phyloP scores from a whole-genome alignment of 2,329 filamentous ascomycete species.

The Ceratocystis ficicola region DNA sequence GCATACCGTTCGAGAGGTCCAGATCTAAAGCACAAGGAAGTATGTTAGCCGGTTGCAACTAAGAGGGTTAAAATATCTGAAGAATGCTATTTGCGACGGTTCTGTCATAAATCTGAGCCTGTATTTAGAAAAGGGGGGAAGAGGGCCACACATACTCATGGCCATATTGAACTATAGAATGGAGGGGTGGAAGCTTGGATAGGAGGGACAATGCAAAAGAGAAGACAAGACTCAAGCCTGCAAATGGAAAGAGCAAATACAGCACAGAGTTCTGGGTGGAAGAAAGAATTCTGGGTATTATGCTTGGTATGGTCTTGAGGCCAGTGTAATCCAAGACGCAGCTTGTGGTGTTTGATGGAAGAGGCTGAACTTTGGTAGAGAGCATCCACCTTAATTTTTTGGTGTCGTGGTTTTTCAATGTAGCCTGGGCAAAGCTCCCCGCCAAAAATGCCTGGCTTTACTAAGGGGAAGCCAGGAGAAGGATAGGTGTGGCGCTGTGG shows the following conservation, averaged over 20 bases:
- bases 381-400: conserved; percentile 21
- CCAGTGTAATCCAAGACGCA: conserved; percentile 11
- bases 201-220: conserved; percentile 13
- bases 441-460: conserved; percentile 14
- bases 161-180: conserved; percentile 29
- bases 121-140: conserved; percentile 1
- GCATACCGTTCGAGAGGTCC: conserved; percentile 69
- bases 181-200: conserved; percentile 19
- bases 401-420: conserved; percentile 22
- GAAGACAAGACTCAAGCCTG: conserved; percentile 11
- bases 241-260: not conserved
- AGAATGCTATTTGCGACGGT: not conserved
- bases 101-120: not conserved
- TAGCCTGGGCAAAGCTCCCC: conserved; percentile 20
- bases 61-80: not conserved
- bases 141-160: conserved; percentile 31
- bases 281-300: conserved; percentile 12
- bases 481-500: conserved; percentile 7
- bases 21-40: conserved; percentile 44
- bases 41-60: conserved; percentile 1
- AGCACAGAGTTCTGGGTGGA: conserved; percentile 11
- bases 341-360: conserved; percentile 14
- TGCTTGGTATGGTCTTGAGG: not conserved
- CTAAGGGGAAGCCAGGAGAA: conserved; percentile 1
- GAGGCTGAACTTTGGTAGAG: conserved; percentile 15